Percentiles rank a stretch among this genome's conserved stretches.
Evolutionary conservation across 306 rosid species (phyloP).

Genomic region (Sesbania bispinosa): DNA sequence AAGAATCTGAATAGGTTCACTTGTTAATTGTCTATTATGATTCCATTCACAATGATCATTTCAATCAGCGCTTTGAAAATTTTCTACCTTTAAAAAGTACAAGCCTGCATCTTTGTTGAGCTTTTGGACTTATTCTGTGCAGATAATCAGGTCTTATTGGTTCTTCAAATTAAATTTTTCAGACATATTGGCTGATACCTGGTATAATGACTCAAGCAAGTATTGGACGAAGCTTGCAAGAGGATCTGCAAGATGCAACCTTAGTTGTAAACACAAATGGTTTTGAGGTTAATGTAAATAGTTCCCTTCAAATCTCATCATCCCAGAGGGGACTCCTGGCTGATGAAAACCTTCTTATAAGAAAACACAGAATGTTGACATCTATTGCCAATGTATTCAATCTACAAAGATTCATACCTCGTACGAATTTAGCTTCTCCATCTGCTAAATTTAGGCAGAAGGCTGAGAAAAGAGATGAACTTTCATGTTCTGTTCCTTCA

Average conservation of each 20-base stretch:
- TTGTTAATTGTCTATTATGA: not conserved
- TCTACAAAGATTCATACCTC: not conserved
- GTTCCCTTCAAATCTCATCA: slow-evolving; percentile 30
- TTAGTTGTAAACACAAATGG: not conserved
- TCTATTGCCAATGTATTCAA: not conserved
- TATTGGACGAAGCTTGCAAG: slow-evolving; percentile 15
- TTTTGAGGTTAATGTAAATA: slow-evolving; percentile 16
- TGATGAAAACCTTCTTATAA: slow-evolving; percentile 16
- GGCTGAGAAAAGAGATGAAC: slow-evolving; percentile 17
- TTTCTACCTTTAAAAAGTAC: not conserved
- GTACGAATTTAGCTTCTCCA: too few relatives aligned
- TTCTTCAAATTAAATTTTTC: not conserved
- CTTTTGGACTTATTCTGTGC: not conserved
- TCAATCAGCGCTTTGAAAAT: not conserved
- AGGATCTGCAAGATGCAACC: slow-evolving; percentile 8
- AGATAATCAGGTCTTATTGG: slow-evolving; percentile 9
- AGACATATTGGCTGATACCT: not conserved
- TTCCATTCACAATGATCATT: not conserved
- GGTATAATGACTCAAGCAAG: slow-evolving; percentile 31
- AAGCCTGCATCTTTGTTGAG: not conserved
- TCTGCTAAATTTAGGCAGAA: too few relatives aligned
- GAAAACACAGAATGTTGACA: not conserved
- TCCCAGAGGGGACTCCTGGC: slow-evolving; percentile 28
- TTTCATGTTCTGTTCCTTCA: slow-evolving; percentile 21
- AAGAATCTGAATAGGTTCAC: not conserved